phyloP scores from a whole-genome alignment of 768 basidiomycete genomes.

The Boletus patriciae region DNA sequence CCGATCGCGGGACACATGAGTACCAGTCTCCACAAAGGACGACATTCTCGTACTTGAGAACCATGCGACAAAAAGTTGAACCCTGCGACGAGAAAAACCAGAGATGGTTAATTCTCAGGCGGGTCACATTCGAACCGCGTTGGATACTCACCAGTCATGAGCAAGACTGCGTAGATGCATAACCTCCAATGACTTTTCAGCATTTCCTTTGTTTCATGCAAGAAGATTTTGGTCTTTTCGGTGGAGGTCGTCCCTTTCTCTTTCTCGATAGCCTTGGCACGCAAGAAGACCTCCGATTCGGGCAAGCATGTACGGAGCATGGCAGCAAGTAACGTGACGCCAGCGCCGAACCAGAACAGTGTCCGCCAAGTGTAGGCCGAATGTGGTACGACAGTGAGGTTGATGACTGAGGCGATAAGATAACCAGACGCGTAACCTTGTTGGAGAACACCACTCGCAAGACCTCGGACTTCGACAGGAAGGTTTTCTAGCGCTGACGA shows the following conservation, averaged over 20 bases:
- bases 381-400: slow-evolving; percentile 54
- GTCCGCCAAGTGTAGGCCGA: slow-evolving; percentile 59
- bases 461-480: slow-evolving; percentile 81
- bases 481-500: slow-evolving; percentile 87
- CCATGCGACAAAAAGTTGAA: slow-evolving; percentile 82
- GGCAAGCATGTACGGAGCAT: slow-evolving; percentile 64
- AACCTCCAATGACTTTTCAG: slow-evolving; percentile 77
- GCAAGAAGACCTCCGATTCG: slow-evolving; percentile 73
- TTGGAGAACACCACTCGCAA: slow-evolving; percentile 82
- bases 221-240: slow-evolving; percentile 67
- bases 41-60: slow-evolving; percentile 45
- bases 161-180: slow-evolving; percentile 79
- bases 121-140: not conserved
- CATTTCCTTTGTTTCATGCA: slow-evolving; percentile 73
- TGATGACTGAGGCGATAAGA: slow-evolving; percentile 81
- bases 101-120: not conserved
- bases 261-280: slow-evolving; percentile 56
- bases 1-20: not conserved
- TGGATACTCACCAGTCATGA: slow-evolving; percentile 58
- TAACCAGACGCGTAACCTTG: slow-evolving; percentile 89
- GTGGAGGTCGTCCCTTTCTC: slow-evolving; percentile 37
- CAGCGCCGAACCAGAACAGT: slow-evolving; percentile 79
- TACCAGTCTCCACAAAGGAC: not conserved
- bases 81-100: slow-evolving; percentile 33
- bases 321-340: slow-evolving; percentile 70